Evolutionary conservation across 352 stramenopile genomes (phyloP).

Genomic region (Pythium phragmiticola): DNA sequence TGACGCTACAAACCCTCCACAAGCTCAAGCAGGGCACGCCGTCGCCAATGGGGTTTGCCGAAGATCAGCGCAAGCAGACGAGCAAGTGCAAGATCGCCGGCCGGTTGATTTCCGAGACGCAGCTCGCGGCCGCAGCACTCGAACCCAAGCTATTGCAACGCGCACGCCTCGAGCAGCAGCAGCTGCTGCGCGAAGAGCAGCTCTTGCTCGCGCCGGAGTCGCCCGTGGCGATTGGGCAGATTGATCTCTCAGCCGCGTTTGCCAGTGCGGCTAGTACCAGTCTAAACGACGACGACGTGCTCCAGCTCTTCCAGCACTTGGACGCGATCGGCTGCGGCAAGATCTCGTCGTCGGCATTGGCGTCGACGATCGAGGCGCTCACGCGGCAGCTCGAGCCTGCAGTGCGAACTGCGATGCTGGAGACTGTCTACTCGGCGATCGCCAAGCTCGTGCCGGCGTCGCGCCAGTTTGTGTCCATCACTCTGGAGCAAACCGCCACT

Average conservation of each 20-base stretch:
- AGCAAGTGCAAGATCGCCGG: slow-evolving; percentile 38
- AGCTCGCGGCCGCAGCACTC: slow-evolving; percentile 28
- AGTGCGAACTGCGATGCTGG: neutral
- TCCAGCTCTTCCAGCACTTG: slow-evolving; percentile 51
- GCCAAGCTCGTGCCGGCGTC: slow-evolving; percentile 29
- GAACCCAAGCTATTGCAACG: slow-evolving; percentile 23
- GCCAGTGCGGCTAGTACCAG: neutral
- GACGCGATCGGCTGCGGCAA: slow-evolving; percentile 51
- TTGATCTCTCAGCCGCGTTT: neutral
- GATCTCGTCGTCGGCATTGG: slow-evolving; percentile 39
- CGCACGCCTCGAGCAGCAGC: slow-evolving; percentile 7
- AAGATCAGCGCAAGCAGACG: slow-evolving; percentile 38
- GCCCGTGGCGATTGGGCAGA: neutral
- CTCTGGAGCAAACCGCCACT: slow-evolving; percentile 31
- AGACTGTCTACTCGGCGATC: slow-evolving; percentile 2
- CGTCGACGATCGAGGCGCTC: slow-evolving; percentile 38
- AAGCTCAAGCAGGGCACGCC: slow-evolving; percentile 21
- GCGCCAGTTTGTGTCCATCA: slow-evolving; percentile 27
- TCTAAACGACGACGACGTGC: slow-evolving; percentile 19
- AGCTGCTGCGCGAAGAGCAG: slow-evolving; percentile 10
- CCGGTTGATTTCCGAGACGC: slow-evolving; percentile 40
- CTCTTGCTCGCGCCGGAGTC: slow-evolving; percentile 8
- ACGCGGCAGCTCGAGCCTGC: slow-evolving; percentile 38
- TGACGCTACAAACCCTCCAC: slow-evolving; percentile 32
- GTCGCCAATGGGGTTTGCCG: slow-evolving; percentile 18